Conservation (phyloP, 176 grass and related monocot species). For the Typha latifolia region DNA sequence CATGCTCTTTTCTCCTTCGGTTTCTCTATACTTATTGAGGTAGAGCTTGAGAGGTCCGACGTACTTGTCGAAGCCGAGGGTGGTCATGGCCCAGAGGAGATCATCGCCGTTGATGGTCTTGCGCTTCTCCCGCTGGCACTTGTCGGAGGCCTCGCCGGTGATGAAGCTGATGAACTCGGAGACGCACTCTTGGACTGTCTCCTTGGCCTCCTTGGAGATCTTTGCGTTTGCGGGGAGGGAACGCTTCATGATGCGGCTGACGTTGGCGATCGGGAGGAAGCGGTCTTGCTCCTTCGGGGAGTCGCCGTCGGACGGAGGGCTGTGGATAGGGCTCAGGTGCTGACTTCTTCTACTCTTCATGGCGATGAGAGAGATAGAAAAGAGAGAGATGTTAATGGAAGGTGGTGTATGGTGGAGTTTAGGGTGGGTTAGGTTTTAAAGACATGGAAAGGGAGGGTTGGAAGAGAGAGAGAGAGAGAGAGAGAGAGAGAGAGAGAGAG, state of each 20-base stretch:
- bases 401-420: not conserved
- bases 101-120: slow-evolving; percentile 99
- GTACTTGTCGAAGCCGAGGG: slow-evolving; percentile 78
- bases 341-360: slow-evolving; percentile 69
- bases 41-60: slow-evolving; percentile 59
- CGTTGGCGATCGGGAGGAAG: slow-evolving; percentile 91
- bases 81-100: slow-evolving; percentile 90
- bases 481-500: not conserved
- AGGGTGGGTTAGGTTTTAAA: slow-evolving; percentile 29
- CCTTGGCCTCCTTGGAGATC: slow-evolving; percentile 88
- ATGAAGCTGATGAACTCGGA: slow-evolving; percentile 97
- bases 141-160: slow-evolving; percentile 91
- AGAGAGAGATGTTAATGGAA: not conserved
- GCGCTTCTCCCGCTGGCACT: slow-evolving; percentile 94
- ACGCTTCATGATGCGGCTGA: slow-evolving; percentile 87
- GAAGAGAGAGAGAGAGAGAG: not conserved
- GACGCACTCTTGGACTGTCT: slow-evolving; percentile 97
- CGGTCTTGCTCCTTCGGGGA: slow-evolving; percentile 77
- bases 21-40: slow-evolving; percentile 65
- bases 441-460: slow-evolving; percentile 12
- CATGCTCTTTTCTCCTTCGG: slow-evolving; percentile 61
- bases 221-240: slow-evolving; percentile 83
- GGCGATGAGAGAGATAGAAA: not conserved
- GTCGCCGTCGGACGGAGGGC: slow-evolving; percentile 62
- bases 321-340: slow-evolving; percentile 44